A percentile compares a stretch with the other conserved stretches of the same genome.
These are phyloP conservation scores for Globisporangium echinulatum DNA, from an alignment of 352 stramenopile species.

Conservation along the genomic window DNA sequence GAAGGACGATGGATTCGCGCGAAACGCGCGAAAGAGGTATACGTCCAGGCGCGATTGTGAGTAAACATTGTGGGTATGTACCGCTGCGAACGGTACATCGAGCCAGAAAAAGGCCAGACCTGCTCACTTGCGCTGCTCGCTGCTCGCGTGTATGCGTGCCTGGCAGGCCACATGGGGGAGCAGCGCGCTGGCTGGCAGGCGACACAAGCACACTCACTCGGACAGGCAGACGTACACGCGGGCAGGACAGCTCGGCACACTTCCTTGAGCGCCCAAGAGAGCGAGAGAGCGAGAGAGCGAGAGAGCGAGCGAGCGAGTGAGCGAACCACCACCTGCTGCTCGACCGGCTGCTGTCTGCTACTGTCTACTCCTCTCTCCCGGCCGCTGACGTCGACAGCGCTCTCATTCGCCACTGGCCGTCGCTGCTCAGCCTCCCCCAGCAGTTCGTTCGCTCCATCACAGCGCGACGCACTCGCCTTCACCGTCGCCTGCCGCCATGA, in stretches of 20 bases:
- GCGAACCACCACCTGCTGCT: neutral
- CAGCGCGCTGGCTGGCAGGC: no score
- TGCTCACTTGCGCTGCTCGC: neutral
- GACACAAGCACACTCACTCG: neutral
- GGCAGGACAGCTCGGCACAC: neutral
- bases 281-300: neutral
- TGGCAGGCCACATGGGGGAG: neutral
- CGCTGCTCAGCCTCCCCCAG: neutral
- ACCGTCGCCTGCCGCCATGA: conserved; percentile 4
- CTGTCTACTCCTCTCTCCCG: neutral
- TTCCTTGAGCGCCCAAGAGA: neutral
- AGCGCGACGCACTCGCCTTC: neutral
- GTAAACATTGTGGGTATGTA: neutral
- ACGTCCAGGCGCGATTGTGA: neutral
- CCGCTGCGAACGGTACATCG: neutral
- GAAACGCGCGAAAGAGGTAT: neutral
- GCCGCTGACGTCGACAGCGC: neutral
- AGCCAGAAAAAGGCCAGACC: neutral
- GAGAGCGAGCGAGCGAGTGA: neutral
- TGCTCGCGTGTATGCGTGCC: conserved; percentile 2
- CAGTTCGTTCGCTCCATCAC: neutral
- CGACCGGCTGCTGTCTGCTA: neutral
- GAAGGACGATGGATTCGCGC: no score
- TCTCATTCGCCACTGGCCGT: neutral
- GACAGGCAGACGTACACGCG: neutral